Evolutionary conservation across 768 basidiomycete genomes (phyloP), one percentile per base, ranked within the genome.

Genomic region (Auricularia sp.): DNA sequence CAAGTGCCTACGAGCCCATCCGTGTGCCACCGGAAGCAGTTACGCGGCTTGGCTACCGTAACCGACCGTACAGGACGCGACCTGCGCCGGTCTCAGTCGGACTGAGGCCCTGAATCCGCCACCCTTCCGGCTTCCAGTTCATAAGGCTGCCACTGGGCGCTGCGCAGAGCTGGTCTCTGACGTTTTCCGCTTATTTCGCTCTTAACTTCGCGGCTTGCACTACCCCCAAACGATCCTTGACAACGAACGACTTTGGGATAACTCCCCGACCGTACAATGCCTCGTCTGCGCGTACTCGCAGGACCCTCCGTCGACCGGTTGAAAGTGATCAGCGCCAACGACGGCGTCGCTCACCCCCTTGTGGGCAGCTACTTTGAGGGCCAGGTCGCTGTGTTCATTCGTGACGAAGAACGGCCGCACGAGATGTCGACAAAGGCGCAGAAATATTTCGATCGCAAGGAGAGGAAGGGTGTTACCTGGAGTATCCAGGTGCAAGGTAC

Each of bases 401-500:
- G 56, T 23, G 11, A 29, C 33, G 56, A 59, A 7, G 56, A 59
- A 6, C 56, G 18, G 7, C 29, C 34, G 10, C 53, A 54, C 10
- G 56, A 3, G 71, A 69, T 6, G 76, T 77, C 1, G 74, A 80
- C 53, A 77, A 83, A 18, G 83, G 81, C 51, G 85, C 53, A n/a
- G 53, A n/a, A 86, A 53, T 96, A 96, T 73, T 96, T 96, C 70
- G 78, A 79, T 16, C 77, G 84, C 60, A 78, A 80, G 21, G 87
- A 90, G 64, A 80, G 89, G 64, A 82, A 81, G 64, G 86, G 85
- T 5, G 80, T 90, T 59, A 95, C 93, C 18, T 97, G 93, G 91
- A 93, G 90, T 72, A 91, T 97, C 53, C 91, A 93, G 68, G 85
- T 93, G 35, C 87, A 86, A 82, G 93, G 93, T 89, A 63, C 29